Evolutionary conservation across 2,329 filamentous ascomycete genomes (phyloP).

Genomic region (Hymenoscyphus fraxineus): DNA sequence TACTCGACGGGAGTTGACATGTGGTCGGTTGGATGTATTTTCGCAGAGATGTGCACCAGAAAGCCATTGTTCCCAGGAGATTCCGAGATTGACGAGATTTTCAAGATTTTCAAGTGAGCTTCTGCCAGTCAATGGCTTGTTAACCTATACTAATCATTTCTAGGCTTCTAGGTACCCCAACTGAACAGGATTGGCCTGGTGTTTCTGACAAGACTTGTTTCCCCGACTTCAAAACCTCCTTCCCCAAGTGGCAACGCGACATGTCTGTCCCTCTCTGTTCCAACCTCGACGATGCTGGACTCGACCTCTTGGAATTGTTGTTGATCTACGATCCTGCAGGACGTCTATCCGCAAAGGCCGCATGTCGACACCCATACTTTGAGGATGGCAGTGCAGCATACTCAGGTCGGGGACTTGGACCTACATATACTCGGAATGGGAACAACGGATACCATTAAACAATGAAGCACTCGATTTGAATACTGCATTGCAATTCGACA

Average conservation of each 20-base stretch:
- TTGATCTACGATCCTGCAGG: constrained; percentile 84
- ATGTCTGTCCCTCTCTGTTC: constrained; percentile 62
- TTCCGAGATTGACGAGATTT: constrained; percentile 90
- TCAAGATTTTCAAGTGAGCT: constrained; percentile 83
- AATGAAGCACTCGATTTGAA: constrained; percentile 4
- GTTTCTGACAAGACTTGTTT: constrained; percentile 70
- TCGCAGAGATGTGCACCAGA: constrained; percentile 93
- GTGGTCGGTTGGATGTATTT: constrained; percentile 94
- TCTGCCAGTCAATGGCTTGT: neutral
- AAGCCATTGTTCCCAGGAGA: constrained; percentile 91
- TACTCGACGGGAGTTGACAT: constrained; percentile 94
- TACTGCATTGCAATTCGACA: constrained; percentile 15
- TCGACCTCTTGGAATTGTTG: constrained; percentile 65
- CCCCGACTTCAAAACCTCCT: constrained; percentile 88
- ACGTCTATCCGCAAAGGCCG: constrained; percentile 85
- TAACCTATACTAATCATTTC: constrained; percentile 23
- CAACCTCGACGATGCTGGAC: constrained; percentile 67
- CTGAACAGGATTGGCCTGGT: constrained; percentile 79
- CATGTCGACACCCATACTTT: constrained; percentile 83
- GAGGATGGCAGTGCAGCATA: constrained; percentile 37
- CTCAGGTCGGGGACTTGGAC: constrained; percentile 33
- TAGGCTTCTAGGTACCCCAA: constrained; percentile 76
- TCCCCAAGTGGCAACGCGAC: constrained; percentile 85
- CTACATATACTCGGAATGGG: constrained; percentile 30
- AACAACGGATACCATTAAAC: constrained; percentile 34